Evolutionary conservation across 2,329 filamentous ascomycete species (phyloP).

Genomic region (Fusarium neocosmosporiellum): DNA sequence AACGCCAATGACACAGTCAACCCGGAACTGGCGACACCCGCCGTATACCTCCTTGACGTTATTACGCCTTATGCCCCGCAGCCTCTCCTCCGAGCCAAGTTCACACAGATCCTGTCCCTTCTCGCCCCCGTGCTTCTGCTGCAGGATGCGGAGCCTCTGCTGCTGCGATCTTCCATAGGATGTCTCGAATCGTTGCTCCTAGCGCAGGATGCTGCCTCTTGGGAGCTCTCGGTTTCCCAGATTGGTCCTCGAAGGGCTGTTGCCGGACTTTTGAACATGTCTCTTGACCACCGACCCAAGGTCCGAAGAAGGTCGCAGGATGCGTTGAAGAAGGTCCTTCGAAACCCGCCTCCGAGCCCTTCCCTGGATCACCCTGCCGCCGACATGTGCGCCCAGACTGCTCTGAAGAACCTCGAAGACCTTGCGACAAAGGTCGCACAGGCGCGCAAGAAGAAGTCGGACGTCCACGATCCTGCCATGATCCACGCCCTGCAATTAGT

Average conservation of each 20-base stretch:
- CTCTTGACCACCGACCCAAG: slow-evolving; percentile 90
- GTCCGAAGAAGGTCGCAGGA: slow-evolving; percentile 94
- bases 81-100: slow-evolving; percentile 91
- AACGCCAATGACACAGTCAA: slow-evolving; percentile 76
- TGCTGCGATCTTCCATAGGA: slow-evolving; percentile 89
- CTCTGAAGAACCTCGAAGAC: slow-evolving; percentile 82
- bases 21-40: slow-evolving; percentile 84
- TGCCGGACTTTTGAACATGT: slow-evolving; percentile 84
- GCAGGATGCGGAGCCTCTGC: slow-evolving; percentile 84
- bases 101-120: slow-evolving; percentile 89
- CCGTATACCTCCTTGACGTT: slow-evolving; percentile 95
- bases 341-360: slow-evolving; percentile 88
- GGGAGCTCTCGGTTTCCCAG: slow-evolving; percentile 86
- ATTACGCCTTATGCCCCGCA: slow-evolving; percentile 87
- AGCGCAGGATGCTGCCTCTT: slow-evolving; percentile 87
- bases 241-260: slow-evolving; percentile 89
- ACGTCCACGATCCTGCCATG: slow-evolving; percentile 80
- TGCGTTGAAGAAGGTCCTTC: slow-evolving; percentile 83
- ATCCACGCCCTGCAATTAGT: slow-evolving; percentile 94
- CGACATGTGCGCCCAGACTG: slow-evolving; percentile 95
- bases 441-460: slow-evolving; percentile 75
- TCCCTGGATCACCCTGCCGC: slow-evolving; percentile 94
- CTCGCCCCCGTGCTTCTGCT: slow-evolving; percentile 86
- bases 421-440: slow-evolving; percentile 71
- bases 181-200: slow-evolving; percentile 92